Evolutionary conservation across 1,284 basidiomycete genomes (phyloP).

Genomic region (Trametes hirsuta): DNA sequence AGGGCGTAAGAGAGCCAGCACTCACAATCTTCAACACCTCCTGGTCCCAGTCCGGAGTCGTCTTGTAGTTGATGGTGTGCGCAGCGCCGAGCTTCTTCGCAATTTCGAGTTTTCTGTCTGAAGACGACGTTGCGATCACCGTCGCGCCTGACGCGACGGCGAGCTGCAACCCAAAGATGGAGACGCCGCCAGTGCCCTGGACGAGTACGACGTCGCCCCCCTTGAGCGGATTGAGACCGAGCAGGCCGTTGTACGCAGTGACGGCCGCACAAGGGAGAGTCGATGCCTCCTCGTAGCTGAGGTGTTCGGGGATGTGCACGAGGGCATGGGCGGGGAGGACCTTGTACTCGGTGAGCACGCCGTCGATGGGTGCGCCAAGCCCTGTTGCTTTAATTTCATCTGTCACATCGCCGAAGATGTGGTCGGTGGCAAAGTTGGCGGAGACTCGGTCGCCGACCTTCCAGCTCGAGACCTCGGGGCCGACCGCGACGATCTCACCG

Average conservation of each 20-base stretch:
- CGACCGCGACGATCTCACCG: slow-evolving; percentile 60
- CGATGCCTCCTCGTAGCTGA: slow-evolving; percentile 40
- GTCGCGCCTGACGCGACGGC: slow-evolving; percentile 44
- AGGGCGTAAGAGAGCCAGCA: not conserved
- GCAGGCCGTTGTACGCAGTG: slow-evolving; percentile 44
- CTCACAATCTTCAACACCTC: slow-evolving; percentile 35
- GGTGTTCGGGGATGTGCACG: slow-evolving; percentile 38
- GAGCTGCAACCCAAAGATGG: slow-evolving; percentile 41
- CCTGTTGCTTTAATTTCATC: slow-evolving; percentile 33
- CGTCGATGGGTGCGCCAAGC: slow-evolving; percentile 52
- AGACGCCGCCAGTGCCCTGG: slow-evolving; percentile 44
- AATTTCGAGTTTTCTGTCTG: slow-evolving; percentile 43
- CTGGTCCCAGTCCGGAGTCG: slow-evolving; percentile 46
- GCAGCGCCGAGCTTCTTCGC: slow-evolving; percentile 39
- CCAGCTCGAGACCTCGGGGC: slow-evolving; percentile 50
- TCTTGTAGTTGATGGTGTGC: slow-evolving; percentile 44
- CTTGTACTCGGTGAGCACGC: slow-evolving; percentile 58
- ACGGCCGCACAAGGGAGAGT: slow-evolving; percentile 36
- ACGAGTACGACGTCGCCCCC: slow-evolving; percentile 37
- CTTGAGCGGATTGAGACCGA: slow-evolving; percentile 35
- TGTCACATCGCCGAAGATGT: slow-evolving; percentile 20
- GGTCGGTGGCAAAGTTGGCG: slow-evolving; percentile 19
- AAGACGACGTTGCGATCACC: slow-evolving; percentile 48
- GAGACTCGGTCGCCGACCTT: slow-evolving; percentile 58
- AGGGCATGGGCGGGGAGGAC: slow-evolving; percentile 24